Conservation (phyloP, 2,329 filamentous ascomycete genomes). For the Fusarium subtropicale region DNA sequence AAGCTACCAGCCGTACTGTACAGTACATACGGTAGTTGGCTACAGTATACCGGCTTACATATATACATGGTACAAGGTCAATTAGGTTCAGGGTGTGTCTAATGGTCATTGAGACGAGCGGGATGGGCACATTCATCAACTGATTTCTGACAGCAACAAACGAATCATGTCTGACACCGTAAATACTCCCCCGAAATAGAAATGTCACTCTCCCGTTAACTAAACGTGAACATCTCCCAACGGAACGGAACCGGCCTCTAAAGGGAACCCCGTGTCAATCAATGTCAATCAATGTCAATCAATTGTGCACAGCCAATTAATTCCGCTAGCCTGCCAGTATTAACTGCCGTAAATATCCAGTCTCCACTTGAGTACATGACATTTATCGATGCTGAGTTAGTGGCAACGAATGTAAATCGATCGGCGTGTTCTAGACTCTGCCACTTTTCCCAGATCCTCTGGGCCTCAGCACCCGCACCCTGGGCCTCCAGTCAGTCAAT, state of each 20-base stretch:
- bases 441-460: background rate
- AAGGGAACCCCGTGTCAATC: background rate
- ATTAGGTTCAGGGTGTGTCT: too few relatives aligned
- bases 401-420: slow-evolving; percentile 18
- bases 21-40: background rate
- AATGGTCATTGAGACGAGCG: too few relatives aligned
- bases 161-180: background rate
- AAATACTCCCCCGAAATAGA: background rate
- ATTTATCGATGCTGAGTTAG: slow-evolving; percentile 13
- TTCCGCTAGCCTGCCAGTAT: background rate
- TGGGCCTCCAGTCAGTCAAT: too few relatives aligned
- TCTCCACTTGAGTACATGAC: slow-evolving; percentile 8
- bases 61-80: background rate
- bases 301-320: background rate
- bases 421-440: slow-evolving; percentile 21
- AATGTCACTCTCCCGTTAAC: background rate
- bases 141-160: background rate
- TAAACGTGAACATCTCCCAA: background rate
- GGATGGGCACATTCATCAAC: background rate
- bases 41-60: background rate
- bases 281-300: background rate
- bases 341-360: background rate
- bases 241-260: background rate
- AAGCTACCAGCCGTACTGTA: too few relatives aligned
- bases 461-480: background rate